A percentile compares a stretch with the other conserved stretches of the same genome.
phyloP scores from a whole-genome alignment of 495 filamentous ascomycete genomes.

The Coniosporium apollinis region DNA sequence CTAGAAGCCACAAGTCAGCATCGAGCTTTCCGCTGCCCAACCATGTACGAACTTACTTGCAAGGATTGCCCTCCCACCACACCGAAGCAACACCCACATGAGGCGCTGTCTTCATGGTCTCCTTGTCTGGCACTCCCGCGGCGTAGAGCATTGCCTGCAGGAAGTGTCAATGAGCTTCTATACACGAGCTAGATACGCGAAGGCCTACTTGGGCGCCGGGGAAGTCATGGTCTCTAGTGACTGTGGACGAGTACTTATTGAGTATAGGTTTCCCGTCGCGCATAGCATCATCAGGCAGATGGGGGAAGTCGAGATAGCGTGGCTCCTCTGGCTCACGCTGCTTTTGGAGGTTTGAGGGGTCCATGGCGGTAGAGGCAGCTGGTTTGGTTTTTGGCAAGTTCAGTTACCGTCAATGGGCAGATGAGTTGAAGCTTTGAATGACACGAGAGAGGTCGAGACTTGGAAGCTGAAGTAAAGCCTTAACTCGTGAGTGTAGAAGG shows the following conservation, averaged over 20 bases:
- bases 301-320: slow-evolving; percentile 45
- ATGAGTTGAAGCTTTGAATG: not conserved
- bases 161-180: slow-evolving; percentile 1
- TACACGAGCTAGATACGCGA: not conserved
- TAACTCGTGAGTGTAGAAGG: no score
- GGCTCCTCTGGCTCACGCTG: slow-evolving; percentile 31
- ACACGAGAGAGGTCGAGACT: slow-evolving; percentile 1
- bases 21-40: no score
- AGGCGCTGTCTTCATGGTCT: slow-evolving; percentile 77
- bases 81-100: slow-evolving; percentile 83
- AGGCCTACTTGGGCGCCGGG: slow-evolving; percentile 66
- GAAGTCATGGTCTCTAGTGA: slow-evolving; percentile 76
- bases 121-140: slow-evolving; percentile 67
- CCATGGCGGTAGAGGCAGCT: slow-evolving; percentile 19
- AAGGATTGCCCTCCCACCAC: slow-evolving; percentile 98
- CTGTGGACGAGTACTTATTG: slow-evolving; percentile 54
- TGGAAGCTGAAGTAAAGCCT: no score
- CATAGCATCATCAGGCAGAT: slow-evolving; percentile 37
- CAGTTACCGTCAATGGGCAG: not conserved
- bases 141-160: slow-evolving; percentile 85
- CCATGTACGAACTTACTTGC: slow-evolving; percentile 38
- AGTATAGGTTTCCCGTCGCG: slow-evolving; percentile 45
- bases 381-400: not conserved
- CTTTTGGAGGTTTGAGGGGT: slow-evolving; percentile 25
- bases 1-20: no score